Conservation (phyloP, 2,329 filamentous ascomycete species). For the Colletotrichum tropicale region DNA sequence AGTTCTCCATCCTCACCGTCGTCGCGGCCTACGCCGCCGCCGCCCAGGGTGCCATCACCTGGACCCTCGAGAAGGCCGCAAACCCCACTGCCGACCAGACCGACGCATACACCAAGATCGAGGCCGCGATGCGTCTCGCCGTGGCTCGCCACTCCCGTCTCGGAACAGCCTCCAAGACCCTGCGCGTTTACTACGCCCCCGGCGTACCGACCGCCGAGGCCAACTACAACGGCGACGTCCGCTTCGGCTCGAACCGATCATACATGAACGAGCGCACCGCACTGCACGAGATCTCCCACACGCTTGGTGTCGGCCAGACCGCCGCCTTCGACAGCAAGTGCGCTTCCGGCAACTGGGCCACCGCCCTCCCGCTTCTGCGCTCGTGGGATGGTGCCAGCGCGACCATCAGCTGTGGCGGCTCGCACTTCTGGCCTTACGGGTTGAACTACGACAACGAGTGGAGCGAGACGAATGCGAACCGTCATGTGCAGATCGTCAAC, state of each 20-base stretch:
- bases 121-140: conserved; percentile 43
- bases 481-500: conserved; percentile 46
- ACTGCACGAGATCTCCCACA: conserved; percentile 53
- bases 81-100: conserved; percentile 45
- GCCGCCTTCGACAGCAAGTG: conserved; percentile 42
- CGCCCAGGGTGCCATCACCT: conserved; percentile 41
- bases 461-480: conserved; percentile 48
- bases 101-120: conserved; percentile 48
- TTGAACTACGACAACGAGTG: conserved; percentile 48
- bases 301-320: conserved; percentile 51
- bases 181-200: conserved; percentile 46
- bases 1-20: conserved; percentile 31
- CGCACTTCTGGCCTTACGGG: conserved; percentile 46
- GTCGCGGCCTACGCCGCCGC: conserved; percentile 31
- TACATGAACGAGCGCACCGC: conserved; percentile 55
- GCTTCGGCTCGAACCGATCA: conserved; percentile 47
- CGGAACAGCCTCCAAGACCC: conserved; percentile 38
- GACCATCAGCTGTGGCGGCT: conserved; percentile 42
- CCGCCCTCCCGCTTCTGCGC: conserved; percentile 40
- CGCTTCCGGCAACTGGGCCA: conserved; percentile 44
- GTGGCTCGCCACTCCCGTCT: conserved; percentile 42
- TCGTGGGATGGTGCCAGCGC: conserved; percentile 43
- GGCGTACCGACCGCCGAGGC: conserved; percentile 50
- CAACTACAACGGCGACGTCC: conserved; percentile 51
- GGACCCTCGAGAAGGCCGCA: conserved; percentile 37